A percentile compares a stretch with the other conserved stretches of the same genome.
Evolutionary conservation across 495 filamentous ascomycete species (phyloP).

Genomic region (Penicillium paradoxum): DNA sequence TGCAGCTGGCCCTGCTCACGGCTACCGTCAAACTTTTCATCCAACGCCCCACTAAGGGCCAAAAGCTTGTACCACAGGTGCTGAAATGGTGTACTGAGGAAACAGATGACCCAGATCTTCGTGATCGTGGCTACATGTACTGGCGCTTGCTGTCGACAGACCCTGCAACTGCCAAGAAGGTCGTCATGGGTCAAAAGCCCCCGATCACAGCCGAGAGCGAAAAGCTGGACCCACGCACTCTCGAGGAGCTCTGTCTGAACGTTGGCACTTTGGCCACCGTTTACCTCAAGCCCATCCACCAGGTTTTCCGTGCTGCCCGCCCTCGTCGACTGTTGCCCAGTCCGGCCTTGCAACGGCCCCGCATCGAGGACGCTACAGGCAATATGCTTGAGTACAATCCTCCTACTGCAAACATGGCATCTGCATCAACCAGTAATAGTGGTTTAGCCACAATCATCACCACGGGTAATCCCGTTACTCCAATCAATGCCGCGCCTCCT

Average conservation of each 20-base stretch:
- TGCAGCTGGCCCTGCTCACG: conserved; percentile 90
- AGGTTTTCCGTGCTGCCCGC: conserved; percentile 90
- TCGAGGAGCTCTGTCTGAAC: conserved; percentile 96
- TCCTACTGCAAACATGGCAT: conserved; percentile 15
- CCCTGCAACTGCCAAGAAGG: conserved; percentile 73
- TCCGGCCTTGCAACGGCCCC: conserved; percentile 74
- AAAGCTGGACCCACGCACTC: conserved; percentile 82
- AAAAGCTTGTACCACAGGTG: conserved; percentile 89
- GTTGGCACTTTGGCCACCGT: conserved; percentile 96
- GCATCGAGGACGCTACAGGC: conserved; percentile 43
- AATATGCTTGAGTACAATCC: conserved; percentile 28
- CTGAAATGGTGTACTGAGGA: conserved; percentile 99
- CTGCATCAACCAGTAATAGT: conserved; percentile 26
- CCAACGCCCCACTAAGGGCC: conserved; percentile 90
- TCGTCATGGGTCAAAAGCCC: conserved; percentile 97
- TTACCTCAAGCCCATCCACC: conserved; percentile 95
- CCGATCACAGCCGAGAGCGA: conserved; percentile 95
- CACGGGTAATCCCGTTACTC: conserved; percentile 21
- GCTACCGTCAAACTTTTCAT: conserved; percentile 99
- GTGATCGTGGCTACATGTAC: conserved; percentile 98
- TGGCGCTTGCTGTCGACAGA: conserved; percentile 96
- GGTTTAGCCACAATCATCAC: conserved; percentile 22
- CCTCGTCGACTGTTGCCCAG: conserved; percentile 70
- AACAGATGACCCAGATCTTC: conserved; percentile 94
- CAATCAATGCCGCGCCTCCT: conserved; percentile 18